These are phyloP conservation scores for Musa beccarii DNA, from an alignment of 176 grass and related monocot species.

Conservation along the genomic window DNA sequence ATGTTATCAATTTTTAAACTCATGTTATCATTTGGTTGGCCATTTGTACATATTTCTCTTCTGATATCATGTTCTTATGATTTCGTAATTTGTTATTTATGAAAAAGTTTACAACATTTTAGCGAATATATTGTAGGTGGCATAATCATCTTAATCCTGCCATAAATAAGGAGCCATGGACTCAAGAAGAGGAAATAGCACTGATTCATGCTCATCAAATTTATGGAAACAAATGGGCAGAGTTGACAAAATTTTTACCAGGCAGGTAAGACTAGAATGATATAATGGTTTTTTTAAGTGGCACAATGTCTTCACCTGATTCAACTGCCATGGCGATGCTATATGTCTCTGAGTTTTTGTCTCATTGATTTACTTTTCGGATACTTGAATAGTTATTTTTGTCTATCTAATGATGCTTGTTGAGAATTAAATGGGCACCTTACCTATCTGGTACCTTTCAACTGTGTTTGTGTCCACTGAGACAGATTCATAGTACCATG, in stretches of 20 bases:
- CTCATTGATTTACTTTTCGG: background rate
- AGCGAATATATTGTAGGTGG: conserved; percentile 15
- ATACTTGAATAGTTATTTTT: background rate
- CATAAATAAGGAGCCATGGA: conserved; percentile 57
- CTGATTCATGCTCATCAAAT: conserved; percentile 68
- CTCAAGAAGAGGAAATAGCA: conserved; percentile 57
- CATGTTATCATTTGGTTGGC: too few species aligned
- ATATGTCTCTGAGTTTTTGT: background rate
- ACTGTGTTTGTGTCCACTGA: background rate
- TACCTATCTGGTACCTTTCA: background rate
- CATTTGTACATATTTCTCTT: too few species aligned
- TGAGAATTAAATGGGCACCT: background rate
- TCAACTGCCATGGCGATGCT: background rate
- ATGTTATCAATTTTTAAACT: too few species aligned
- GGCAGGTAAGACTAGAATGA: conserved; percentile 39
- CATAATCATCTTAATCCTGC: conserved; percentile 41
- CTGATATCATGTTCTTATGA: background rate
- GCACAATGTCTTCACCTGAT: background rate
- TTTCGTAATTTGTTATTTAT: background rate
- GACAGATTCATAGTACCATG: background rate
- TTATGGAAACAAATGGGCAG: conserved; percentile 57
- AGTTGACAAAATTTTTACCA: conserved; percentile 53
- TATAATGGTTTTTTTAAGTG: background rate
- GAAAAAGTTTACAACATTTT: background rate
- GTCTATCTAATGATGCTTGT: too few species aligned